A percentile compares a stretch with the other conserved stretches of the same genome.
Conservation (phyloP, 352 stramenopile species). For the Globisporangium cylindrosporum region DNA sequence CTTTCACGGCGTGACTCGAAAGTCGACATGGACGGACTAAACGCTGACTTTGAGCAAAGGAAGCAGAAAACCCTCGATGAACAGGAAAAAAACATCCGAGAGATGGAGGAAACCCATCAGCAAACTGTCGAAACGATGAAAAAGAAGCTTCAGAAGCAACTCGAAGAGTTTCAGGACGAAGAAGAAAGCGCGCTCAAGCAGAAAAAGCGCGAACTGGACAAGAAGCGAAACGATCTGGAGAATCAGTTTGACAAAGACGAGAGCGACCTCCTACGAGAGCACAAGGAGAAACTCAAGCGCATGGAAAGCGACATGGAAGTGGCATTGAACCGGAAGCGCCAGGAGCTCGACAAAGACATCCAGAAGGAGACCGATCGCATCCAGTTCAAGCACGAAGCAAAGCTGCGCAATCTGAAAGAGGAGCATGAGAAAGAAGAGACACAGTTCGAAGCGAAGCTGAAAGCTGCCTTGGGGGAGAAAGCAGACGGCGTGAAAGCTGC, state of each 20-base stretch:
- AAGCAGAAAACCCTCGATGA: slow-evolving; percentile 47
- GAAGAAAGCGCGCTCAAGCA: slow-evolving; percentile 61
- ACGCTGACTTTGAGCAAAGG: slow-evolving; percentile 42
- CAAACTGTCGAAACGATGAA: slow-evolving; percentile 28
- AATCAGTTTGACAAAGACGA: slow-evolving; percentile 68
- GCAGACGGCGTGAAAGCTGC: slow-evolving; percentile 18
- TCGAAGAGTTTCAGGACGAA: slow-evolving; percentile 53
- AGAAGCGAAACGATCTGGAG: slow-evolving; percentile 65
- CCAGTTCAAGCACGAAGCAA: slow-evolving; percentile 34
- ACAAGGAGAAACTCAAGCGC: slow-evolving; percentile 65
- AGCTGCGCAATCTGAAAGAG: slow-evolving; percentile 42
- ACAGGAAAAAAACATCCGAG: slow-evolving; percentile 30
- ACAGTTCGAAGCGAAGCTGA: slow-evolving; percentile 32
- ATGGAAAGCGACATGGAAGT: slow-evolving; percentile 52
- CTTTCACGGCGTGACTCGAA: slow-evolving; percentile 35
- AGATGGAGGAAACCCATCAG: slow-evolving; percentile 41
- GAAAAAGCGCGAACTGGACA: slow-evolving; percentile 58
- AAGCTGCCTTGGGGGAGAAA: slow-evolving; percentile 26
- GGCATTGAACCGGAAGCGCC: slow-evolving; percentile 40
- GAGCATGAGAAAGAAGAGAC: slow-evolving; percentile 36
- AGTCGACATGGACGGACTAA: slow-evolving; percentile 27
- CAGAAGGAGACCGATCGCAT: slow-evolving; percentile 43
- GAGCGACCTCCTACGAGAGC: slow-evolving; percentile 41
- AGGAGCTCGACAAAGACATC: slow-evolving; percentile 57
- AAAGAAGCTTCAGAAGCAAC: slow-evolving; percentile 46